Evolutionary conservation across 805 yeast genomes (phyloP).

Genomic region (Nakazawaea wickerhamii): DNA sequence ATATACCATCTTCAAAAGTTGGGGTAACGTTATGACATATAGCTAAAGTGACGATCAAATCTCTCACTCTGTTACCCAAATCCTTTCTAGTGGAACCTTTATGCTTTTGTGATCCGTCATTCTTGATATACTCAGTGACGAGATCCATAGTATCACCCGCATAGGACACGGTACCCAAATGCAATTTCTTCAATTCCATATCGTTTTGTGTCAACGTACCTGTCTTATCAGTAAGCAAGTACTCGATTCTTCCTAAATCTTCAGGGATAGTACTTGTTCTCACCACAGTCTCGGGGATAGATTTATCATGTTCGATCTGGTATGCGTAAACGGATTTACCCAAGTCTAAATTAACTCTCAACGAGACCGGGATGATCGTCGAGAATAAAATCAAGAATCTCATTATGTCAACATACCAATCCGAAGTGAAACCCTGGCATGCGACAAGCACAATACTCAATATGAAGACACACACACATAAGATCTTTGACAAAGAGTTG

Average conservation of each 20-base stretch:
- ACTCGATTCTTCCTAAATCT: constrained; percentile 93
- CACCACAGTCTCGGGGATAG: constrained; percentile 83
- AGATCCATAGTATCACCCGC: constrained; percentile 91
- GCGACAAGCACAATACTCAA: constrained; percentile 75
- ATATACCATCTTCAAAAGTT: constrained; percentile 67
- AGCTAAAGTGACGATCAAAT: constrained; percentile 75
- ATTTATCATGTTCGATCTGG: constrained; percentile 83
- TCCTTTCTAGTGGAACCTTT: constrained; percentile 48
- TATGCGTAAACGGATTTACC: constrained; percentile 95
- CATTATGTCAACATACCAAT: constrained; percentile 90
- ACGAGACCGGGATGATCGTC: constrained; percentile 92
- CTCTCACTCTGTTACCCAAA: constrained; percentile 70
- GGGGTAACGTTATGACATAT: constrained; percentile 98
- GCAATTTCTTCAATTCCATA: constrained; percentile 92
- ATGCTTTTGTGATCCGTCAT: constrained; percentile 22
- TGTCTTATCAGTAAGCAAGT: constrained; percentile 87
- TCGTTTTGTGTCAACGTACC: constrained; percentile 98
- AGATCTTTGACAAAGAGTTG: constrained; percentile 77
- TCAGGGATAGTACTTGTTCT: constrained; percentile 98
- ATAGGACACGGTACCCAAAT: constrained; percentile 88
- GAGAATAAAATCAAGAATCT: constrained; percentile 88
- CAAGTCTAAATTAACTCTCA: constrained; percentile 89
- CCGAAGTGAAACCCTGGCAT: constrained; percentile 62
- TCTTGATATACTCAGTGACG: constrained; percentile 61
- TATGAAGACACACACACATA: constrained; percentile 81